Conservation (phyloP, 2,329 filamentous ascomycete species). For the Aspergillus intermedius region DNA sequence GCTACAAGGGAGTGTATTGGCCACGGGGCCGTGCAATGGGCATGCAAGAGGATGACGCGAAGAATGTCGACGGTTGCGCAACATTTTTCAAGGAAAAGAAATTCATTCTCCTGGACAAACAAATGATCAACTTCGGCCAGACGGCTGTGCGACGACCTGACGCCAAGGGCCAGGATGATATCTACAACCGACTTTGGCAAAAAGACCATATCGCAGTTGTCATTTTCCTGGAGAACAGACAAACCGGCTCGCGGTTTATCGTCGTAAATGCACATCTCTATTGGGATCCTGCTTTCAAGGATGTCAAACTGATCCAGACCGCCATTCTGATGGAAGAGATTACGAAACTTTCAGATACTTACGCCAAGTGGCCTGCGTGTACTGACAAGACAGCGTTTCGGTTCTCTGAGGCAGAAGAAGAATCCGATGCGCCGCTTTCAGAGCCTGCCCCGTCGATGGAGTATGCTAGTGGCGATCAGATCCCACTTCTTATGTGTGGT, state of each 20-base stretch:
- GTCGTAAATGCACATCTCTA: constrained; percentile 91
- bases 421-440: constrained; percentile 39
- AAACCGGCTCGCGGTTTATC: constrained; percentile 84
- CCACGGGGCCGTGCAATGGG: constrained; percentile 85
- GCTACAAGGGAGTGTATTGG: constrained; percentile 92
- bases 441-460: constrained; percentile 75
- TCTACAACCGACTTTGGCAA: constrained; percentile 98
- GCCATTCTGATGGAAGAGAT: constrained; percentile 92
- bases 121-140: constrained; percentile 83
- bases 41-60: constrained; percentile 83
- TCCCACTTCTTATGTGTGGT: constrained; percentile 84
- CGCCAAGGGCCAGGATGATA: constrained; percentile 95
- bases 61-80: constrained; percentile 88
- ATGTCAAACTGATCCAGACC: constrained; percentile 94
- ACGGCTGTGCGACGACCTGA: constrained; percentile 91
- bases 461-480: constrained; percentile 78
- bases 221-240: constrained; percentile 84
- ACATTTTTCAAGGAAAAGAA: constrained; percentile 96
- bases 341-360: constrained; percentile 77
- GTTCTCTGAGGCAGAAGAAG: constrained; percentile 45
- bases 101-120: constrained; percentile 88
- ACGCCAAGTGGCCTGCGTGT: constrained; percentile 68
- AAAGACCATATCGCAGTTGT: constrained; percentile 94
- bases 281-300: constrained; percentile 84
- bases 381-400: constrained; percentile 64